Conservation (phyloP, 2,329 filamentous ascomycete species). For the Hypoxylon sp. region DNA sequence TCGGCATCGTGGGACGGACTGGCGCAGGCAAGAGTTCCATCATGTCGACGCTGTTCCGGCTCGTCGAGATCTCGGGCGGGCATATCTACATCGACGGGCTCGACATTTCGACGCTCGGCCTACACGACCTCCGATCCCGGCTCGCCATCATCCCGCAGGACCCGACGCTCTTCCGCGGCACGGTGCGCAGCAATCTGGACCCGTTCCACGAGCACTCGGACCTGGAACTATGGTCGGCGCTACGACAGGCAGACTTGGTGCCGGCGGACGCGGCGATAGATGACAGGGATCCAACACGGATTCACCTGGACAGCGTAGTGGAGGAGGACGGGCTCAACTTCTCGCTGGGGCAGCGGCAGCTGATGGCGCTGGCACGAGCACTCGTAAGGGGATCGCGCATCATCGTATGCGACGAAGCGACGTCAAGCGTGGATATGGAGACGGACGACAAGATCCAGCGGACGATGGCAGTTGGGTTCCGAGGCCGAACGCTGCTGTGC, state of each 20-base stretch:
- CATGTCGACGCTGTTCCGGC: slow-evolving; percentile 82
- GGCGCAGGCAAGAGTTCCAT: slow-evolving; percentile 85
- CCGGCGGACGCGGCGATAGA: slow-evolving; percentile 57
- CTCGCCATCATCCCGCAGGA: slow-evolving; percentile 87
- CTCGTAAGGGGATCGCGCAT: slow-evolving; percentile 88
- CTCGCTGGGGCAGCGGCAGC: slow-evolving; percentile 90
- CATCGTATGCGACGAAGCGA: slow-evolving; percentile 97
- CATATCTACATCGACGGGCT: slow-evolving; percentile 71
- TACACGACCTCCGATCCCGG: slow-evolving; percentile 77
- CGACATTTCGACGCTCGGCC: slow-evolving; percentile 75
- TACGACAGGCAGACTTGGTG: slow-evolving; percentile 79
- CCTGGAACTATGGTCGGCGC: slow-evolving; percentile 77
- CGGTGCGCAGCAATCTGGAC: slow-evolving; percentile 80
- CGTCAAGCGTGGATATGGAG: slow-evolving; percentile 91
- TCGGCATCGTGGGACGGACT: slow-evolving; percentile 82
- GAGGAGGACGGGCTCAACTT: slow-evolving; percentile 97
- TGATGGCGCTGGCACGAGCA: slow-evolving; percentile 92
- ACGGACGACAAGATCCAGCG: slow-evolving; percentile 94
- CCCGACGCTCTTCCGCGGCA: slow-evolving; percentile 82
- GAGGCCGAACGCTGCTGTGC: slow-evolving; percentile 85
- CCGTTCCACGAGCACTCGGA: slow-evolving; percentile 82
- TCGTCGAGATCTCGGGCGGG: slow-evolving; percentile 71
- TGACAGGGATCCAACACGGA: slow-evolving; percentile 60
- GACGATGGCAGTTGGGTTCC: slow-evolving; percentile 86
- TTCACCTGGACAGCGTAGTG: slow-evolving; percentile 83